These are phyloP conservation scores for Pseudophaeomoniella oleicola DNA, from an alignment of 2,329 filamentous ascomycete species.

Conservation along the genomic window DNA sequence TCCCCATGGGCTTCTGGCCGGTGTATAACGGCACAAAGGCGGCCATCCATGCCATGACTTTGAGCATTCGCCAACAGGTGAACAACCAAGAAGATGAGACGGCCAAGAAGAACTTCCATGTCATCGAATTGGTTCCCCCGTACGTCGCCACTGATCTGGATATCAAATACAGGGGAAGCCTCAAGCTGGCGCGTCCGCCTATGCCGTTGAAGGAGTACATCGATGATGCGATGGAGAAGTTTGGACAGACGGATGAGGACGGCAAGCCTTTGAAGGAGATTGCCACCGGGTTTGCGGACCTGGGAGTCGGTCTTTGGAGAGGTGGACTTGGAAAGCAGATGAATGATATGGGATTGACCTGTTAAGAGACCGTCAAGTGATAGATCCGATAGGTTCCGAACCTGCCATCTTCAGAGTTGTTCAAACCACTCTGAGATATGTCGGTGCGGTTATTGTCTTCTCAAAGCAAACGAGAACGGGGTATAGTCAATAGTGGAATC, in stretches of 20 bases:
- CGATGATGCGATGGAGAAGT: conserved; percentile 11
- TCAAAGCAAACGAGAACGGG: too few relatives aligned
- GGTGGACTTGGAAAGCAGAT: conserved; percentile 1
- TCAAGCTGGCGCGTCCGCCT: conserved; percentile 10
- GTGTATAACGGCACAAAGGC: conserved; percentile 20
- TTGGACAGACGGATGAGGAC: conserved; percentile 5
- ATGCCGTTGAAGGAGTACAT: conserved; percentile 21
- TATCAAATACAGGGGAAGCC: conserved; percentile 10
- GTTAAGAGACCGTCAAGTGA: neutral
- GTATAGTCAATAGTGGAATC: too few relatives aligned
- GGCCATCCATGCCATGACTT: conserved; percentile 15
- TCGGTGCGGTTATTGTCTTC: too few relatives aligned
- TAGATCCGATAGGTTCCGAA: too few relatives aligned
- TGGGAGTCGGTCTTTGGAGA: conserved; percentile 8
- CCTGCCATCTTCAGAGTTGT: too few relatives aligned
- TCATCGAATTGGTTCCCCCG: conserved; percentile 21
- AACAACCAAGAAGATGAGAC: conserved; percentile 4
- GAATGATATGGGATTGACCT: conserved; percentile 1
- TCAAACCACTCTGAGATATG: too few relatives aligned
- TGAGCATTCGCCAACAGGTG: conserved; percentile 15
- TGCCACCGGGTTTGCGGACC: conserved; percentile 14
- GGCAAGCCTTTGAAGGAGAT: conserved; percentile 18
- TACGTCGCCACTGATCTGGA: conserved; percentile 22
- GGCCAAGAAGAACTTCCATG: conserved; percentile 13
- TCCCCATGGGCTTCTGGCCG: conserved; percentile 16